Evolutionary conservation across 192 early-diverging fungal species (phyloP), one percentile per base, ranked within the genome.

Genomic region (Physocladia obscura): DNA sequence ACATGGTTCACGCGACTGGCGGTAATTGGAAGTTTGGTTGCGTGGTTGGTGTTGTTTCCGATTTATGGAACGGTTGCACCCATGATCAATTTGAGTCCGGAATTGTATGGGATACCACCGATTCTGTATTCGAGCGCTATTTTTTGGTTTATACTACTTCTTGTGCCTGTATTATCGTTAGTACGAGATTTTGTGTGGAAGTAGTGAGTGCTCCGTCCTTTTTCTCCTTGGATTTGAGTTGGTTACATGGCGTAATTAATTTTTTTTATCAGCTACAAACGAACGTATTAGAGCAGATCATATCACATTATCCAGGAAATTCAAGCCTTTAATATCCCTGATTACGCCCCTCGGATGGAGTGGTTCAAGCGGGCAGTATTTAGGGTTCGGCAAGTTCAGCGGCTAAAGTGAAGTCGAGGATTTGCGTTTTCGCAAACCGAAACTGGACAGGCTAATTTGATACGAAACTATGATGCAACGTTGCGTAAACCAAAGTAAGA

Each of bases 221-320:
- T 50, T 59, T 36, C 40, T 48, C 13, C 32, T 38, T 73, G 17
- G 4, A 2, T 34, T 1, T 6, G 34, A 6, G 21, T 30, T 50
- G 3, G 13, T 56, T 67, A 24, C 11, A 8, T 44, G 40, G n/a
- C n/a, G n/a, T 44, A 13, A 44, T 13, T n/a, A 13, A 71, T 58
- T 26, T 49, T 39, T 57, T n/a, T 19, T 15, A 52, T 26, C 75
- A 93, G 90, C 79, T 84, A 82, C 63, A 91, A 92, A 79, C 91
- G 95, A 35, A 93, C 92, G 80, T 96, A 94, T 75, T 72, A 75
- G 48, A 87, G 96, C 22, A 75, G 87, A 56, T 84, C 92, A 5
- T 99, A 99, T 77, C 97, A 99, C 76, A 94, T 95, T 67, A 91
- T 96, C 38, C 97, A 99, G 83, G 97, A 99, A 79, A 98, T 99